Percentiles rank a stretch among this genome's conserved stretches.
These are phyloP conservation scores for Claviceps sp. DNA, from an alignment of 2,329 filamentous ascomycete genomes.

Conservation along the genomic window DNA sequence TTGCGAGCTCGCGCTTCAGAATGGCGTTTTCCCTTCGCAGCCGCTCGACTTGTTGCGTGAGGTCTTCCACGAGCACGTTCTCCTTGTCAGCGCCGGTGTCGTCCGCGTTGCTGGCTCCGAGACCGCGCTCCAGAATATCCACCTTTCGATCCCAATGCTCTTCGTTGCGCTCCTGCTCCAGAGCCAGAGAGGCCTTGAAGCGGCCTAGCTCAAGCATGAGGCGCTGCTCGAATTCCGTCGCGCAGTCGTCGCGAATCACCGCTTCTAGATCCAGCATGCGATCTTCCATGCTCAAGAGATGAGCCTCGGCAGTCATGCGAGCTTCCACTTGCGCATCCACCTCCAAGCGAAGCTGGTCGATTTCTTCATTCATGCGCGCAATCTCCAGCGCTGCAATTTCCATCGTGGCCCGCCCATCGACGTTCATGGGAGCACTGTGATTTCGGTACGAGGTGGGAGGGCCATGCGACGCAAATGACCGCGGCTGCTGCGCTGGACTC, in stretches of 20 bases:
- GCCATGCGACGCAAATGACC: conserved; percentile 28
- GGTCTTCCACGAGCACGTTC: conserved; percentile 46
- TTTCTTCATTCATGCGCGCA: conserved; percentile 55
- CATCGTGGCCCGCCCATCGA: conserved; percentile 55
- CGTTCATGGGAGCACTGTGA: conserved; percentile 24
- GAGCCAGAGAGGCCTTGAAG: conserved; percentile 69
- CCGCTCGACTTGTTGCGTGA: conserved; percentile 58
- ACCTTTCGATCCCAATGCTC: conserved; percentile 83
- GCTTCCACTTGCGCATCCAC: conserved; percentile 58
- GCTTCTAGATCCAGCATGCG: conserved; percentile 58
- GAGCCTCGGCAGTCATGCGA: conserved; percentile 58
- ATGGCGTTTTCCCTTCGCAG: conserved; percentile 51
- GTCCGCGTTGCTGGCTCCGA: conserved; percentile 26
- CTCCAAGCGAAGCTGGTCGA: conserved; percentile 58
- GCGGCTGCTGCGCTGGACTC: conserved; percentile 19
- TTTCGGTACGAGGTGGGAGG: conserved; percentile 21
- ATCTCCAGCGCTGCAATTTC: conserved; percentile 74
- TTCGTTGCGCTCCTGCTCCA: conserved; percentile 67
- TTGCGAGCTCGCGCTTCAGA: conserved; percentile 51
- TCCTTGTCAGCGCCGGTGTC: conserved; percentile 47
- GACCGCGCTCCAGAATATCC: conserved; percentile 43
- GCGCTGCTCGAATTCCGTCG: conserved; percentile 67
- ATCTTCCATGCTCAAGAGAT: conserved; percentile 57
- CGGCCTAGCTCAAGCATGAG: conserved; percentile 61
- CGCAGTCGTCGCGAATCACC: conserved; percentile 79